These are phyloP conservation scores for Drechslera avenae DNA, from an alignment of 2,329 filamentous ascomycete genomes.

Conservation along the genomic window DNA sequence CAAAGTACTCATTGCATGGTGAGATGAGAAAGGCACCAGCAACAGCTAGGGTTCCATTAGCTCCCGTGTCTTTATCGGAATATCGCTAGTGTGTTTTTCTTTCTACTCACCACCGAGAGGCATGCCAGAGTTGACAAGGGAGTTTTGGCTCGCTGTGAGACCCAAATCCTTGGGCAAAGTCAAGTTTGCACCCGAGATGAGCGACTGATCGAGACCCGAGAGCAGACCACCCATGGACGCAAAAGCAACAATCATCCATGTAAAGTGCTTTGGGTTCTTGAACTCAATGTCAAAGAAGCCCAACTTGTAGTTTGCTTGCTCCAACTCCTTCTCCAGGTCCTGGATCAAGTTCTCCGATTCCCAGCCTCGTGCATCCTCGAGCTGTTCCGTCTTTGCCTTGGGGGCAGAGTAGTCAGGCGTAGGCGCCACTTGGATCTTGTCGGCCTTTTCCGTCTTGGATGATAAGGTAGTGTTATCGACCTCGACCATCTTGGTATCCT, in stretches of 20 bases:
- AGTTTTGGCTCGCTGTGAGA: conserved; percentile 62
- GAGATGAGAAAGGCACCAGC: conserved; percentile 70
- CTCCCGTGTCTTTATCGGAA: background rate
- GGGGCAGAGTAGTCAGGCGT: conserved; percentile 30
- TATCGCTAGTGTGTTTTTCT: too few relatives aligned
- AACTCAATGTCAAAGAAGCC: conserved; percentile 62
- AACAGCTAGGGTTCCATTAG: conserved; percentile 56
- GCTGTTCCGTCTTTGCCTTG: conserved; percentile 40
- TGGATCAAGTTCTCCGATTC: conserved; percentile 53
- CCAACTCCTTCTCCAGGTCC: conserved; percentile 48
- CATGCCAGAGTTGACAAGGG: conserved; percentile 72
- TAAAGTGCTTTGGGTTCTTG: conserved; percentile 68
- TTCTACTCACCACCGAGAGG: conserved; percentile 61
- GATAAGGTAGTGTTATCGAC: conserved; percentile 9
- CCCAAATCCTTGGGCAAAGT: conserved; percentile 65
- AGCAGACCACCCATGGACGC: conserved; percentile 77
- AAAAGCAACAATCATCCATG: conserved; percentile 70
- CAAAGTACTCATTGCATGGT: conserved; percentile 70
- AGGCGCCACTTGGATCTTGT: conserved; percentile 30
- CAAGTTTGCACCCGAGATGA: conserved; percentile 73
- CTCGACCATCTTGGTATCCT: conserved; percentile 27
- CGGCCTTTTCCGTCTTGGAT: conserved; percentile 21
- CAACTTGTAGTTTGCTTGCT: conserved; percentile 45
- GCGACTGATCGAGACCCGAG: conserved; percentile 72
- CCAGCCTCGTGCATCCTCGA: conserved; percentile 47